These are phyloP conservation scores for Dalbergia cultrata DNA, from an alignment of 306 rosid genomes.

Conservation along the genomic window DNA sequence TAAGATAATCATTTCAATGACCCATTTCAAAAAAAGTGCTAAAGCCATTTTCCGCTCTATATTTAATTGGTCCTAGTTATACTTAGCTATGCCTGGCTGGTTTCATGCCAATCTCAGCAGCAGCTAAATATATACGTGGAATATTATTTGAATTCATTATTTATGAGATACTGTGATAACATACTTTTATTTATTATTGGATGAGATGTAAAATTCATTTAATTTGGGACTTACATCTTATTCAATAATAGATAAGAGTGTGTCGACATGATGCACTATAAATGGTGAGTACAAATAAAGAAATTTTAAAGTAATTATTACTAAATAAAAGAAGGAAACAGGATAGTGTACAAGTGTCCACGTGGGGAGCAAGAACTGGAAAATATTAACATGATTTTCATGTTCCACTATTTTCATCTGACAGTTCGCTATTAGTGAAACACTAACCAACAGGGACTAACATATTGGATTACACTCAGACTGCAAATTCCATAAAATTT, in stretches of 20 bases:
- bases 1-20: constrained; percentile 44
- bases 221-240: too few species aligned
- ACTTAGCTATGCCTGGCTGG: constrained; percentile 25
- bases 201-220: too few species aligned
- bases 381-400: constrained; percentile 49
- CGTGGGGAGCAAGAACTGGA: constrained; percentile 45
- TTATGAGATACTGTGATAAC: too few species aligned
- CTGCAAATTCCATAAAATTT: constrained; percentile 49
- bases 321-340: constrained; percentile 38
- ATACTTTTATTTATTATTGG: too few species aligned
- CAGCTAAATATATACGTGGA: constrained; percentile 26
- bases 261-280: too few species aligned
- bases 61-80: constrained; percentile 29
- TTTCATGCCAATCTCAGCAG: constrained; percentile 39
- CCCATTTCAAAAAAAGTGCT: constrained; percentile 39
- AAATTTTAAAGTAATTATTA: constrained; percentile 34
- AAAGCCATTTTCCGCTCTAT: constrained; percentile 33
- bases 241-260: too few species aligned
- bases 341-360: constrained; percentile 44
- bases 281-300: too few species aligned
- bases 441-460: constrained; percentile 44
- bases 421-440: constrained; percentile 40
- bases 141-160: too few species aligned
- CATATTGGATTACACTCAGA: constrained; percentile 48
- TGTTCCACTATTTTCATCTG: constrained; percentile 48